These are phyloP conservation scores for Vitis rupestris DNA, from an alignment of 164 flowering plant genomes.

Conservation along the genomic window DNA sequence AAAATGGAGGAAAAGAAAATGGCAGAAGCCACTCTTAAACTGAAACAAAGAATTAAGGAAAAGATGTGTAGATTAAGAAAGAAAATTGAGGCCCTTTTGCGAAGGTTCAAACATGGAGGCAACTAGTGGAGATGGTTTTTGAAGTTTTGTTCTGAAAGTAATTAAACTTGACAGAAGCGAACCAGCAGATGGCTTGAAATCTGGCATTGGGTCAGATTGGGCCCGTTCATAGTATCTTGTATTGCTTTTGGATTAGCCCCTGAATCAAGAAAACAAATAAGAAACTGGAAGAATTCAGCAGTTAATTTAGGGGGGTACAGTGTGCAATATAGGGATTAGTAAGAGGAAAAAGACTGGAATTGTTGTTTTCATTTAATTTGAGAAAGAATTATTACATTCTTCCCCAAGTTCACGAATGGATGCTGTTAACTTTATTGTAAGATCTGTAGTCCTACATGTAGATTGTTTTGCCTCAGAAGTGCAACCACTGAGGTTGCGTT, in stretches of 20 bases:
- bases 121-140: too few relatives aligned
- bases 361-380: background rate
- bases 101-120: too few relatives aligned
- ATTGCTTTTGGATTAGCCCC: slow-evolving; percentile 22
- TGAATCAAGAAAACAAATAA: slow-evolving; percentile 4
- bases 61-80: too few relatives aligned
- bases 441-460: slow-evolving; percentile 12
- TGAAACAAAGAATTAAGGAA: too few relatives aligned
- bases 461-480: background rate
- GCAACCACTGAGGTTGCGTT: background rate
- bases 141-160: too few relatives aligned
- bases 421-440: slow-evolving; percentile 12
- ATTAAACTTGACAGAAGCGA: background rate
- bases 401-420: slow-evolving; percentile 10
- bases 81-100: too few relatives aligned
- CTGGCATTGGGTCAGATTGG: slow-evolving; percentile 18
- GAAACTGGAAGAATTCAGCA: background rate
- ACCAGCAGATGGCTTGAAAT: slow-evolving; percentile 28
- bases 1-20: background rate
- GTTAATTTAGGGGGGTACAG: background rate
- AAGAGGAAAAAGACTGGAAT: background rate
- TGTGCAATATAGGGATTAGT: too few relatives aligned
- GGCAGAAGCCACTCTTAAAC: background rate
- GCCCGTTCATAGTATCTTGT: slow-evolving; percentile 16
- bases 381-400: slow-evolving; percentile 3